Evolutionary conservation across 345 rosid species (phyloP).

Genomic region (Nephelium lappaceum): DNA sequence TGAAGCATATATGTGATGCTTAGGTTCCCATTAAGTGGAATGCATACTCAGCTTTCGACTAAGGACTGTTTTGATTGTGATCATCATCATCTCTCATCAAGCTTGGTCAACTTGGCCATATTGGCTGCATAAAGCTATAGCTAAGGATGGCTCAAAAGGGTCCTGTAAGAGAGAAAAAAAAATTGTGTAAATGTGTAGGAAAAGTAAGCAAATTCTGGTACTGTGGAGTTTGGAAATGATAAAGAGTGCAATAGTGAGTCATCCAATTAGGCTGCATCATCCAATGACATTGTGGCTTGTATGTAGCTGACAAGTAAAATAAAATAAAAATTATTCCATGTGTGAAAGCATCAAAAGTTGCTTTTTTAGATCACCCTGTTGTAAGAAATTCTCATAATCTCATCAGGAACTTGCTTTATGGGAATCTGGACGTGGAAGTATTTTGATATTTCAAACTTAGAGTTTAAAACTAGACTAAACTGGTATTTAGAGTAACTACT

Average conservation of each 20-base stretch:
- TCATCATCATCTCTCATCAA: constrained; percentile 7
- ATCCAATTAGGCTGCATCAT: constrained; percentile 36
- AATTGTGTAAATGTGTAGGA: not conserved
- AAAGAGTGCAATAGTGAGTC: constrained; percentile 42
- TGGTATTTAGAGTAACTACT: not conserved
- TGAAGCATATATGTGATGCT: constrained; percentile 45
- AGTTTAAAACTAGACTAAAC: too few species aligned
- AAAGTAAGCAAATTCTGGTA: constrained; percentile 17
- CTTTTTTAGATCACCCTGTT: constrained; percentile 13
- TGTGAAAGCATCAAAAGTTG: not conserved
- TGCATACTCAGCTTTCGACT: constrained; percentile 58
- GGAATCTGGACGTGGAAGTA: not conserved
- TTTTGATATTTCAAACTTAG: not conserved
- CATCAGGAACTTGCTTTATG: not conserved
- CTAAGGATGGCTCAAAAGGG: constrained; percentile 14
- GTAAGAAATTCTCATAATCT: not conserved
- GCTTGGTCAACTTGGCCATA: constrained; percentile 48
- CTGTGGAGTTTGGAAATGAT: constrained; percentile 17
- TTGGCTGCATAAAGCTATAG: constrained; percentile 30
- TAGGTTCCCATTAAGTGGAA: constrained; percentile 45
- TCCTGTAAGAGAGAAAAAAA: constrained; percentile 1
- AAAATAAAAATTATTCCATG: constrained; percentile 8
- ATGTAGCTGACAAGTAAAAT: constrained; percentile 1
- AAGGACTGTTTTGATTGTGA: constrained; percentile 22
- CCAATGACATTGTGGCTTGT: constrained; percentile 24